phyloP scores from a whole-genome alignment of 1,139 yeast genomes.

The Yarrowia galli region DNA sequence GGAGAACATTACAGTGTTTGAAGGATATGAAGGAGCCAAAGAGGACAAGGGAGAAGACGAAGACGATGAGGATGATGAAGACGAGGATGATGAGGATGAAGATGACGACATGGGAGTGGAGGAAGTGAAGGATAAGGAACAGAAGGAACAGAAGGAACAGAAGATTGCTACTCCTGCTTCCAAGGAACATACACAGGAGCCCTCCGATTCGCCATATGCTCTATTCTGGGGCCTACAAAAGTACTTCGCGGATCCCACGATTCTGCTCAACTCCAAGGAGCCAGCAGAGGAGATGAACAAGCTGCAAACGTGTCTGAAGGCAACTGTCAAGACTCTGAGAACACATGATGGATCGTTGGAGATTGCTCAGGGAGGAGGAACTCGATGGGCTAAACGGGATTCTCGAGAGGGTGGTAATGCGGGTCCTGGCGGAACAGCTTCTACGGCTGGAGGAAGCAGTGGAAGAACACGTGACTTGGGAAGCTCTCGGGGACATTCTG shows the following conservation, averaged over 20 bases:
- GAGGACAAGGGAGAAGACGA: constrained; percentile 26
- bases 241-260: constrained; percentile 46
- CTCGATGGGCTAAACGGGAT: constrained; percentile 46
- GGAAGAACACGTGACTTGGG: not conserved
- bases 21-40: constrained; percentile 40
- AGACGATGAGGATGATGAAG: constrained; percentile 1
- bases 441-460: not conserved
- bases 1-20: constrained; percentile 51
- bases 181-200: not conserved
- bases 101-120: constrained; percentile 39
- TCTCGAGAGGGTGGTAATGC: constrained; percentile 16
- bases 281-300: constrained; percentile 6
- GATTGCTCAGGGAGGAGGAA: constrained; percentile 42
- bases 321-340: constrained; percentile 34
- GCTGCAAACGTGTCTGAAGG: constrained; percentile 31
- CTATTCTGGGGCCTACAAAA: constrained; percentile 49
- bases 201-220: constrained; percentile 1
- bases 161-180: not conserved
- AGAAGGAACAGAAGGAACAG: not conserved
- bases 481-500: not conserved
- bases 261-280: constrained; percentile 41
- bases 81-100: constrained; percentile 41
- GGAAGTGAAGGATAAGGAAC: constrained; percentile 23
- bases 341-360: constrained; percentile 42
- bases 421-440: not conserved